Conservation (phyloP, 176 grass and related monocot species). For the Dactylis glomerata region DNA sequence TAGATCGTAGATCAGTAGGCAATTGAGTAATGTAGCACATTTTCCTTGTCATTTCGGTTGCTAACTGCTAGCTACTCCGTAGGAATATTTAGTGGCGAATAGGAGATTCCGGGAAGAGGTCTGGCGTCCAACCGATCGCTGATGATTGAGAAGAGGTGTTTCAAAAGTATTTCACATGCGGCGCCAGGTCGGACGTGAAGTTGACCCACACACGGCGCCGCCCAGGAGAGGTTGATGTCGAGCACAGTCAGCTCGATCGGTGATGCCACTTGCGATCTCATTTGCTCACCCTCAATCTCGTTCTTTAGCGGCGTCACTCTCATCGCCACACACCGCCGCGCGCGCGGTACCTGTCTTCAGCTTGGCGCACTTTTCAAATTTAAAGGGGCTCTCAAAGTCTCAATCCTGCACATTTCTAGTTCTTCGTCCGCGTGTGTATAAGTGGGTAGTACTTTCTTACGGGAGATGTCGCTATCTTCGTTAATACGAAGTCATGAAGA, state of each 20-base stretch:
- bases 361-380: not conserved
- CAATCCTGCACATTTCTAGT: not conserved
- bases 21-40: not conserved
- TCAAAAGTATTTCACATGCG: not conserved
- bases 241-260: slow-evolving; percentile 28
- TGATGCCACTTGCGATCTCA: slow-evolving; percentile 23
- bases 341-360: not conserved
- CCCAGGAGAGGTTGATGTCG: slow-evolving; percentile 4
- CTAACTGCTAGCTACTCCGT: not conserved
- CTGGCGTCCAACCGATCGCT: not conserved
- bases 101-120: not conserved
- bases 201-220: slow-evolving; percentile 9
- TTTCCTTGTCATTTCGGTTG: slow-evolving; percentile 19
- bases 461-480: not conserved
- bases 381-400: not conserved
- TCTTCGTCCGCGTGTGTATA: not conserved
- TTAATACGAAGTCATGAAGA: not conserved
- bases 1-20: not conserved
- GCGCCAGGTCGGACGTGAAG: slow-evolving; percentile 29
- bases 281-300: slow-evolving; percentile 6
- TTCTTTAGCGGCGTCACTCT: slow-evolving; percentile 26
- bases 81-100: not conserved
- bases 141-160: slow-evolving; percentile 11
- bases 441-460: not conserved
- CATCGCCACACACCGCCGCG: not conserved